Evolutionary conservation across 345 rosid genomes (phyloP).

Genomic region (Rhodamnia argentea): DNA sequence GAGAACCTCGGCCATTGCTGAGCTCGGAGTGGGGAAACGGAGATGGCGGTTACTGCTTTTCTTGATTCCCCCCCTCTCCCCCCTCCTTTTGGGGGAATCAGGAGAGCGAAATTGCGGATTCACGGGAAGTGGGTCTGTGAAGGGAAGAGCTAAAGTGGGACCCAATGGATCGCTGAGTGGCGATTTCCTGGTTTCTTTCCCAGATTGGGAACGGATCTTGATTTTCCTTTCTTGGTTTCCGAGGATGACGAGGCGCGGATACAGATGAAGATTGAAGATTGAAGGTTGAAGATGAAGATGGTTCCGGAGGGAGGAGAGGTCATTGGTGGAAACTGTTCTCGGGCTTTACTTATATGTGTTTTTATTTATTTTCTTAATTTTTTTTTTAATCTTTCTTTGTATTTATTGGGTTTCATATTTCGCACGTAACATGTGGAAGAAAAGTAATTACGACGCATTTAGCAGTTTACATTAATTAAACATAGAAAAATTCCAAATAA

Average conservation of each 20-base stretch:
- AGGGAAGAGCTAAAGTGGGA: background rate
- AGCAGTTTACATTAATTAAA: background rate
- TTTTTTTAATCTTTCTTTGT: background rate
- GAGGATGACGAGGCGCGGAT: background rate
- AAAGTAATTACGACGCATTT: background rate
- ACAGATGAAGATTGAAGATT: background rate
- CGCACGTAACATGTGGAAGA: background rate
- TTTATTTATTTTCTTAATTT: background rate
- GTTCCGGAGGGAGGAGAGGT: background rate
- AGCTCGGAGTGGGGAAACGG: constrained; percentile 16
- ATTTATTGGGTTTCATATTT: background rate
- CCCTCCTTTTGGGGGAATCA: background rate
- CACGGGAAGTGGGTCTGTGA: background rate
- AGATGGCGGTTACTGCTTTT: background rate
- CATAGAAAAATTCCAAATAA: too few species aligned
- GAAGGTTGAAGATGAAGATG: background rate
- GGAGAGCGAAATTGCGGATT: background rate
- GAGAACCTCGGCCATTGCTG: constrained; percentile 73
- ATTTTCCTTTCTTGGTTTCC: background rate
- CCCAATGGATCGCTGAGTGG: background rate
- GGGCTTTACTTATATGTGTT: background rate
- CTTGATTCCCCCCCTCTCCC: background rate
- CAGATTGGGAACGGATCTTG: background rate
- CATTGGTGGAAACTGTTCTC: background rate
- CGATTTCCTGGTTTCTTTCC: background rate